Evolutionary conservation across 805 yeast genomes (phyloP), one percentile per base, ranked within the genome.

Genomic region (Hanseniaspora clermontiae): DNA sequence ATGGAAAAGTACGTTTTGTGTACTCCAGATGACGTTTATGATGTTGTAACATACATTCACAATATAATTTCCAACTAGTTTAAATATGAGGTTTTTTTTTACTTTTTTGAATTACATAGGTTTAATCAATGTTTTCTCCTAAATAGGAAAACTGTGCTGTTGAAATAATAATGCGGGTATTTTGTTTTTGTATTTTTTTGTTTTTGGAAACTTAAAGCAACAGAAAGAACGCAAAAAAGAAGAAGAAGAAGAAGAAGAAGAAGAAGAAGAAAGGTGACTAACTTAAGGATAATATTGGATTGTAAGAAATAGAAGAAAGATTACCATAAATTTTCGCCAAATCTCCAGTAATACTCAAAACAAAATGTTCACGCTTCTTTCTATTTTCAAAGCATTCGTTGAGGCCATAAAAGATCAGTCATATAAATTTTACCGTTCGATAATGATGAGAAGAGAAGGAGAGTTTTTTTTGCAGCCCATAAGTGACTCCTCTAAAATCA

Each of bases 1-100:
- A 50, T 68, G 19, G 61, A 63, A 9, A 64, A 64, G 47, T 68
- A 69, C 51, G 61, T 68, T 9, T 60, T 69, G 8, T 68, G 72
- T 57, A 67, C 63, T 49, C 59, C 68, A 4, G 47, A 56, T 17
- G 69, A 67, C 43, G 60, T 67, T 29, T 68, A 61, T 29, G 58
- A 60, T 3, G 62, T 67, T 34, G 52, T 67, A 32, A 51, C 58
- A 17, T 68, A 64, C 37, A 64, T 68, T 15, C 68, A 68, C 59
- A 59, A 60, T 37, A 59, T 64, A 27, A 57, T 64, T 4, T 10
- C 17, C 5, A 34, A 12, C 14, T 46, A 20, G 27, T 31, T 29
- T 29, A n/a, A n/a, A 45, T 36, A 36, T 14, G 14, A 12, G 14
- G 2, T 11, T 11, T 11, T 11, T 11, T 11, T n/a, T n/a, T n/a